These are phyloP conservation scores for Teunomyces atbi DNA, from an alignment of 805 yeast species.

Conservation along the genomic window DNA sequence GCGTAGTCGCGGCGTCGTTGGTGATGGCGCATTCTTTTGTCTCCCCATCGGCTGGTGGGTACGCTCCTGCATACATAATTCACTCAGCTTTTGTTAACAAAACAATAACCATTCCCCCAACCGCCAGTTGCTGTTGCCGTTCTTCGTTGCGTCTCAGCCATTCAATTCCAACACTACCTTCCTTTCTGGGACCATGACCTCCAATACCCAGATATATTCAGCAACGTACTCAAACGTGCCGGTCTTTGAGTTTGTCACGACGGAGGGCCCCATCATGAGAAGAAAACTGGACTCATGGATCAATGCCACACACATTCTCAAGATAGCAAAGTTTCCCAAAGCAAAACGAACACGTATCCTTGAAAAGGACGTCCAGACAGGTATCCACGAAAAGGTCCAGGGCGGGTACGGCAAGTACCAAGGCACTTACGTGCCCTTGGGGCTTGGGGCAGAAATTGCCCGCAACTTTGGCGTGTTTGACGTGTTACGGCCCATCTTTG, in stretches of 20 bases:
- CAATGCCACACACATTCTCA: constrained; percentile 71
- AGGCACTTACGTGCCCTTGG: constrained; percentile 46
- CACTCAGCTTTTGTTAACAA: not conserved
- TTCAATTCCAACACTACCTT: not conserved
- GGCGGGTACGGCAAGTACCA: constrained; percentile 74
- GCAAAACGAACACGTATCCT: constrained; percentile 61
- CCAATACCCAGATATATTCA: constrained; percentile 48
- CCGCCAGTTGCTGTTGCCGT: not conserved
- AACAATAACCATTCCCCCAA: constrained; percentile 3
- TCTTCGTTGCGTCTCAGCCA: not conserved
- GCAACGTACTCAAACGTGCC: constrained; percentile 79
- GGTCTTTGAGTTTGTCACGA: constrained; percentile 60
- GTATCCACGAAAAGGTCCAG: constrained; percentile 68
- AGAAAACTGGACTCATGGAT: constrained; percentile 62
- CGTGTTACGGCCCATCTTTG: constrained; percentile 38
- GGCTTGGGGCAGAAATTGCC: constrained; percentile 41
- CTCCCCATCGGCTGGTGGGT: not conserved
- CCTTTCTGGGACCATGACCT: not conserved
- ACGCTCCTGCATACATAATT: constrained; percentile 4
- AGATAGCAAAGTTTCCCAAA: constrained; percentile 66
- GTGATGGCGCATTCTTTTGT: too few species aligned
- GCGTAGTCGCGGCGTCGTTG: too few species aligned
- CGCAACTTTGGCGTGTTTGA: constrained; percentile 44
- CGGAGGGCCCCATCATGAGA: constrained; percentile 71
- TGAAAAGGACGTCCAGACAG: constrained; percentile 61